Evolutionary conservation across 441 rosid genomes (phyloP), one percentile per base, ranked within the genome.

Genomic region (Macaranga tanarius): DNA sequence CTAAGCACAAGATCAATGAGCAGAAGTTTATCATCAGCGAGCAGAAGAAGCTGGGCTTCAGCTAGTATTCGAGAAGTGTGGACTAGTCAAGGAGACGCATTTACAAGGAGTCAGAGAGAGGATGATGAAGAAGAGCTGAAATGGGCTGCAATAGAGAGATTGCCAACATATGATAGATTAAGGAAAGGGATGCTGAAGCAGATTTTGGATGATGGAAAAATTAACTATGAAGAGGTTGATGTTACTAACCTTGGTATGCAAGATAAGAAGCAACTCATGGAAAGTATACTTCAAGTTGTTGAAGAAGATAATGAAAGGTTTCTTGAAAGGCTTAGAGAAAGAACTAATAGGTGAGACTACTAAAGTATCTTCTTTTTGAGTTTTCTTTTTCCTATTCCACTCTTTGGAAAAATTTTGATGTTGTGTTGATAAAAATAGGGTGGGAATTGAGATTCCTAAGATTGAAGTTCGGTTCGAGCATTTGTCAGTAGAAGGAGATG

Each of bases 61-160:
- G 77, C 76, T 0, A 82, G 90, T 48, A 58, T 85, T 16, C 75
- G 83, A 0, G 88, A 85, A 71, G 84, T 75, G 17, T 84, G 89
- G 90, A 72, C 59, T 44, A 68, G 22, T 31, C 83, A 79, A 25
- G 73, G 81, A 7, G 87, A 85, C 1, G 86, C 76, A 22, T 85
- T 88, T 71, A 73, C 68, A 55, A 77, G 74, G 78, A 85, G 87
- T 28, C 73, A 72, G 45, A 82, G 85, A 71, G 90, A 83, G 60
- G 83, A 86, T 51, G 93, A 89, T 26, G 91, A 84, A 73, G 88
- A 86, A 31, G 90, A 87, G 82, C 85, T 89, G 50, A 84, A 73
- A 72, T 86, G 91, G 93, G 93, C 90, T 2, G 88, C 93, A 42
- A 86, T 89, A 1, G 93, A 89, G 79, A 79, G 87, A 59, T 81